Conservation (phyloP, 2,329 filamentous ascomycete genomes). For the Metarhizium brunneum region DNA sequence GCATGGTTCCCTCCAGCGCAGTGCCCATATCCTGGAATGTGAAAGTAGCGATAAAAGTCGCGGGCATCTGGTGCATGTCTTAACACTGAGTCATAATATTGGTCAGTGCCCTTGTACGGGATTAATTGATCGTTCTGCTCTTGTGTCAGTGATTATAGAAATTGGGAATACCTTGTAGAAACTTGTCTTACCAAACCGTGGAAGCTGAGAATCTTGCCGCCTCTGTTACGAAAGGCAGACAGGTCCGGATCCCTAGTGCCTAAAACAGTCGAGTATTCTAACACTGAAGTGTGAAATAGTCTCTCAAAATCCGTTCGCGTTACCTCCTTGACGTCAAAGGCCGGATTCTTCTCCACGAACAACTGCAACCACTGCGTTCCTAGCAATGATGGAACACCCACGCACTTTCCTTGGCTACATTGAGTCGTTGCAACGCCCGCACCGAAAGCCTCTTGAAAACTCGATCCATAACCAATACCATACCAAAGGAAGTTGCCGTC, state of each 20-base stretch:
- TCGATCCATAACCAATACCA: no score
- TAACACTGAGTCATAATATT: not conserved
- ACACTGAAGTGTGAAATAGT: not conserved
- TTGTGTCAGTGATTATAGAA: not conserved
- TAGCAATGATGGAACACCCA: no score
- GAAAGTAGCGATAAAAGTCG: not conserved
- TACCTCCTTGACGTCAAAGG: not conserved
- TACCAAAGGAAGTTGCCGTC: no score
- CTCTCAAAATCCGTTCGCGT: not conserved
- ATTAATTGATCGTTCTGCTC: not conserved
- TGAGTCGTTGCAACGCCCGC: no score
- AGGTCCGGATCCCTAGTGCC: conserved; percentile 20
- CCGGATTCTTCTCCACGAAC: not conserved
- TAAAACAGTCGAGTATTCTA: conserved; percentile 1
- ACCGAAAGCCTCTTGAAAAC: no score
- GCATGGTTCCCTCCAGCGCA: not conserved
- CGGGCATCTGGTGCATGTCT: not conserved
- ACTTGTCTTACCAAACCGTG: conserved; percentile 20
- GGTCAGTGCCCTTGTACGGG: not conserved
- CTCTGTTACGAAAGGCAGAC: conserved; percentile 17
- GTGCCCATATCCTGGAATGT: not conserved
- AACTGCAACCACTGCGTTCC: not conserved
- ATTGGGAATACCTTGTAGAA: not conserved
- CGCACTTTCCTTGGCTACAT: no score
- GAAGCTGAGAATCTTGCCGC: conserved; percentile 31